phyloP scores from a whole-genome alignment of 176 grass and related monocot genomes.

The Rhipidocladum racemiflorum region DNA sequence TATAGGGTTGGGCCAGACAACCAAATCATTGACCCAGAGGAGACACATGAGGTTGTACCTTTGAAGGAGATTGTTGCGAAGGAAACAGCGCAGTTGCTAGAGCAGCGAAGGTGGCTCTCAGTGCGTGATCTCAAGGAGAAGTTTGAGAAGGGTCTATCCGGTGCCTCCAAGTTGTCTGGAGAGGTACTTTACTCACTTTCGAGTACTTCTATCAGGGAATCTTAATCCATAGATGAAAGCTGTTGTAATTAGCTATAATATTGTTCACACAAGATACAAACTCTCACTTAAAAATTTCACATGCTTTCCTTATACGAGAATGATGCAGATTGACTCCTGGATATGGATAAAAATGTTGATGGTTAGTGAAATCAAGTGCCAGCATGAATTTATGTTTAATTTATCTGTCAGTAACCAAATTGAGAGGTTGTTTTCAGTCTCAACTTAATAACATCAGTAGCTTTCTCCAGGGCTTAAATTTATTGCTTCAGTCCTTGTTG shows the following conservation, averaged over 20 bases:
- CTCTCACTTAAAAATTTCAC: background rate
- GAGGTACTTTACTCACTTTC: constrained; percentile 49
- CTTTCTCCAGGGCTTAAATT: background rate
- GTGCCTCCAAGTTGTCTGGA: constrained; percentile 73
- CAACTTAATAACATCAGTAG: constrained; percentile 11
- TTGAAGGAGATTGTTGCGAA: constrained; percentile 90
- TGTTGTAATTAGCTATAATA: background rate
- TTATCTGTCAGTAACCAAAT: constrained; percentile 19
- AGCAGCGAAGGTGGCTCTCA: constrained; percentile 76
- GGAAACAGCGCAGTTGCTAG: constrained; percentile 78
- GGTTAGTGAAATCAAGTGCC: background rate
- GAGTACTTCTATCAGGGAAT: background rate
- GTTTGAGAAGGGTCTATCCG: constrained; percentile 81
- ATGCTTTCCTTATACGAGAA: background rate
- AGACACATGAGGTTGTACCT: constrained; percentile 54
- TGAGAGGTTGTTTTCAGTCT: background rate
- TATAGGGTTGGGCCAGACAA: constrained; percentile 82
- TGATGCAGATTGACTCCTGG: background rate
- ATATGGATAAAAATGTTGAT: background rate
- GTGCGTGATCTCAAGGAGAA: constrained; percentile 93
- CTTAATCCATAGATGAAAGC: background rate
- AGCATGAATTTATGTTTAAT: background rate
- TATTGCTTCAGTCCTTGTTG: background rate
- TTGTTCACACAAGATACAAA: background rate
- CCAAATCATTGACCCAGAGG: constrained; percentile 75